These are phyloP conservation scores for Coemansia sp. DNA, from an alignment of 192 early-diverging fungal species.

Conservation along the genomic window DNA sequence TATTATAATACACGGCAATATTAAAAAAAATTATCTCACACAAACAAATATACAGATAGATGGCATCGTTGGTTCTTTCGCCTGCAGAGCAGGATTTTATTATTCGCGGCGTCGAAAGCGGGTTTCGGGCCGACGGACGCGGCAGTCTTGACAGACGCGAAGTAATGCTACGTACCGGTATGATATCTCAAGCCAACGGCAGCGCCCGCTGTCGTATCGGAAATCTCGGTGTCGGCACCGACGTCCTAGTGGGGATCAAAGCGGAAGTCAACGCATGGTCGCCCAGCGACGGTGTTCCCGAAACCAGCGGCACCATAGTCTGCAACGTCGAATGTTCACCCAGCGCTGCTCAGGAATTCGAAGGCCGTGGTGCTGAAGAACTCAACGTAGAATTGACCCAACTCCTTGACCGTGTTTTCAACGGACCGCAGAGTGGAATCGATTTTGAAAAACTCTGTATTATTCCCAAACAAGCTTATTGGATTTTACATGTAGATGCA, in stretches of 20 bases:
- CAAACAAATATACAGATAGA: slow-evolving; percentile 13
- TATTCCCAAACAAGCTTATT: slow-evolving; percentile 86
- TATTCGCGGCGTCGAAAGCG: slow-evolving; percentile 71
- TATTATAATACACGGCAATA: not conserved
- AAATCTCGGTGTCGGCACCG: slow-evolving; percentile 74
- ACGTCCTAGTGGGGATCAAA: slow-evolving; percentile 94
- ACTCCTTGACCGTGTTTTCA: slow-evolving; percentile 76
- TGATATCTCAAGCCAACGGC: slow-evolving; percentile 90
- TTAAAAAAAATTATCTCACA: not conserved
- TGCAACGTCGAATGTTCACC: slow-evolving; percentile 94
- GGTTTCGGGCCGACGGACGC: slow-evolving; percentile 89
- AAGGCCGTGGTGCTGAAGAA: slow-evolving; percentile 77
- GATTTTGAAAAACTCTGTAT: slow-evolving; percentile 87
- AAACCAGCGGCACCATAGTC: slow-evolving; percentile 64
- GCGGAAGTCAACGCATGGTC: slow-evolving; percentile 77
- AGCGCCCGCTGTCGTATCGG: slow-evolving; percentile 69
- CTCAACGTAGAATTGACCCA: slow-evolving; percentile 86
- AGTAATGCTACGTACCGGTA: slow-evolving; percentile 78
- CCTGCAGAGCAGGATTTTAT: slow-evolving; percentile 86
- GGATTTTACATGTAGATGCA: slow-evolving; percentile 89
- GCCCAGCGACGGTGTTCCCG: slow-evolving; percentile 63
- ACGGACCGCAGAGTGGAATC: slow-evolving; percentile 80
- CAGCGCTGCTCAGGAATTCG: slow-evolving; percentile 79
- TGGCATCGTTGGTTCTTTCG: slow-evolving; percentile 64
- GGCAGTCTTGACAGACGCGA: slow-evolving; percentile 74